Base-by-base conservation (phyloP, 2,329 filamentous ascomycete species). In the Penicillium sp. region DNA sequence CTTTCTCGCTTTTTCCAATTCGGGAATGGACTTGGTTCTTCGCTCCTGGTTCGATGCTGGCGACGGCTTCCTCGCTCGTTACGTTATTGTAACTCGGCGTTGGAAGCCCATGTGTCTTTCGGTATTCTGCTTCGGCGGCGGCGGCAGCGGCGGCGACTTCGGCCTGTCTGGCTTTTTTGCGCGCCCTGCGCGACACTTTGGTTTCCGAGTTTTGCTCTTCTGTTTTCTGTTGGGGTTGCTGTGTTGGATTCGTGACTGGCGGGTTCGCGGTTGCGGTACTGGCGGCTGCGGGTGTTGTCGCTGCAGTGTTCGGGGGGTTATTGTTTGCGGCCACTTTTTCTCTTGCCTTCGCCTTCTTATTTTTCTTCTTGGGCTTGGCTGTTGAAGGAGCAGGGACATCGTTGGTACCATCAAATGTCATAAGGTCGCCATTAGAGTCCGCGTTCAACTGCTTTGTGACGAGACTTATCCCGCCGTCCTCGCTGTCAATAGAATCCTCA, bases 381-480 rank as follows among this genome's bases (percentile, higher is more conserved):
- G n/a, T 17, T 29, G 29, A 22, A n/a, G 37, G 35, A 33, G 38
- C n/a, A 29, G 34, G 34, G 10, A 3, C 10, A 15, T 8, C 28
- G 3, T 3, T 6, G 1, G 34, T 1, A 15, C 19, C 15, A 12
- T 37, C 12, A 8, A 26, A 1, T 6, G 4, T 12, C 3, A 45
- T 38, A 21, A 34, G 22, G 32, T 9, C n/a, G 22, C 13, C 19
- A 32, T 3, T 33, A 8, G 24, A 8, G 22, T 15, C 2, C 21
- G 6, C 22, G 29, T 31, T 42, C 8, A 35, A 8, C 31, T 42
- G 43, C 31, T 26, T 15, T 15, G 39, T 35, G 7, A 45, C 29
- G 19, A 57, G 53, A 22, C 49, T 53, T 5, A 46, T 57, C 1
- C 57, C 57, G 5, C 53, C 56, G 7, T 57, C 57, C 32, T 59